These are phyloP conservation scores for Aspergillus viridinutans DNA, from an alignment of 2,329 filamentous ascomycete genomes.

Conservation along the genomic window DNA sequence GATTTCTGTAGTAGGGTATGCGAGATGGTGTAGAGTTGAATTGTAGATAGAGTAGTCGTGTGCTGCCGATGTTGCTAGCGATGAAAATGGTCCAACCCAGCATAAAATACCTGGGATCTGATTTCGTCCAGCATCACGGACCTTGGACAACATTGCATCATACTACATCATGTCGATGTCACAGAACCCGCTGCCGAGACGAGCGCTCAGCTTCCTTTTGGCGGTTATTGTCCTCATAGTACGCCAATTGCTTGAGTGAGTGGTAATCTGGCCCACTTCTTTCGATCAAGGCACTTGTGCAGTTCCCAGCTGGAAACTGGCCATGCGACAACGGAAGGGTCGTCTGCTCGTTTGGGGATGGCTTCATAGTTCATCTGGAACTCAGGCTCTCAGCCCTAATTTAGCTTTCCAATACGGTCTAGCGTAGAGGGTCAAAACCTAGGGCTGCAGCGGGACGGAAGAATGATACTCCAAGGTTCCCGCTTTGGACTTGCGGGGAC, in stretches of 20 bases:
- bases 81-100: not conserved
- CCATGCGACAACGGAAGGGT: not conserved
- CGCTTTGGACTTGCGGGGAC: constrained; percentile 20
- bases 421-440: constrained; percentile 25
- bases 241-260: not conserved
- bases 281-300: not conserved
- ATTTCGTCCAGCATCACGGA: not conserved
- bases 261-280: not conserved
- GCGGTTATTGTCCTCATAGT: not conserved
- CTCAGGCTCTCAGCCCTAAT: constrained; percentile 20
- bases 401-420: constrained; percentile 6
- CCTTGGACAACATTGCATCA: constrained; percentile 24
- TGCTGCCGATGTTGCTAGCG: not conserved
- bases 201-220: not conserved
- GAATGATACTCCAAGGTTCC: constrained; percentile 13
- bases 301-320: not conserved
- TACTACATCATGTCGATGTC: constrained; percentile 34
- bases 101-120: not conserved
- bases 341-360: not conserved
- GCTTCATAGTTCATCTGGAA: constrained; percentile 1
- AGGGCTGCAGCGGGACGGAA: constrained; percentile 23
- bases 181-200: constrained; percentile 6
- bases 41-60: not conserved
- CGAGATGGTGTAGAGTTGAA: not conserved
- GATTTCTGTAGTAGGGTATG: not conserved